Evolutionary conservation across 2,329 filamentous ascomycete genomes (phyloP).

Genomic region (Ophiostoma piceae): DNA sequence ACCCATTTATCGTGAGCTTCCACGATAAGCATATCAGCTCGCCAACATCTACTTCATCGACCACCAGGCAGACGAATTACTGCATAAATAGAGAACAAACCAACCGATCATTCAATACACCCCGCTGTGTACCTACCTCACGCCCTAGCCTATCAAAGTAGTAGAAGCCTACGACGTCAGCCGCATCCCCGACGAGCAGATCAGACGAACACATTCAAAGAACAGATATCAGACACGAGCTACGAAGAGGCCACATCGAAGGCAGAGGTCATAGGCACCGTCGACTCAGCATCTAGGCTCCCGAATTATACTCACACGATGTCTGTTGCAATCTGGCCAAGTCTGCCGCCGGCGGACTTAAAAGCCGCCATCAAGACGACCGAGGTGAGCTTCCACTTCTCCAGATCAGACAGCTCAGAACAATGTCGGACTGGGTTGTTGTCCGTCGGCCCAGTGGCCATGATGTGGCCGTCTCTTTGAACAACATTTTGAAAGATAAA

Average conservation of each 20-base stretch:
- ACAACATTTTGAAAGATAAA: background rate
- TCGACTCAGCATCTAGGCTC: background rate
- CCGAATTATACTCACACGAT: conserved; percentile 35
- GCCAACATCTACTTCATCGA: background rate
- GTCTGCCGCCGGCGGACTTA: conserved; percentile 47
- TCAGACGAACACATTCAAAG: background rate
- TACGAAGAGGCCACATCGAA: background rate
- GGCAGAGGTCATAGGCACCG: background rate
- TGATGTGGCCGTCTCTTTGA: no score
- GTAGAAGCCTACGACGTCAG: background rate
- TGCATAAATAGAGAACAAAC: background rate
- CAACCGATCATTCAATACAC: background rate
- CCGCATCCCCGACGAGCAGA: background rate
- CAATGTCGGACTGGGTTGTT: conserved; percentile 20
- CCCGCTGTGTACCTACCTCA: background rate
- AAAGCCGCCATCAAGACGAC: conserved; percentile 46
- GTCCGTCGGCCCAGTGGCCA: conserved; percentile 12
- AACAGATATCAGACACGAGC: background rate
- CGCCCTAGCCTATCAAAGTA: background rate
- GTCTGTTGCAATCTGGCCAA: conserved; percentile 57
- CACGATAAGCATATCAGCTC: background rate
- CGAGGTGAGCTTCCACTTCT: conserved; percentile 40
- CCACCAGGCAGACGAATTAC: background rate
- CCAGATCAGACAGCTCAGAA: no score
- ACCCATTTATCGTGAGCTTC: background rate